These are phyloP conservation scores for Botrytis fabae DNA, from an alignment of 2,329 filamentous ascomycete genomes.

Conservation along the genomic window DNA sequence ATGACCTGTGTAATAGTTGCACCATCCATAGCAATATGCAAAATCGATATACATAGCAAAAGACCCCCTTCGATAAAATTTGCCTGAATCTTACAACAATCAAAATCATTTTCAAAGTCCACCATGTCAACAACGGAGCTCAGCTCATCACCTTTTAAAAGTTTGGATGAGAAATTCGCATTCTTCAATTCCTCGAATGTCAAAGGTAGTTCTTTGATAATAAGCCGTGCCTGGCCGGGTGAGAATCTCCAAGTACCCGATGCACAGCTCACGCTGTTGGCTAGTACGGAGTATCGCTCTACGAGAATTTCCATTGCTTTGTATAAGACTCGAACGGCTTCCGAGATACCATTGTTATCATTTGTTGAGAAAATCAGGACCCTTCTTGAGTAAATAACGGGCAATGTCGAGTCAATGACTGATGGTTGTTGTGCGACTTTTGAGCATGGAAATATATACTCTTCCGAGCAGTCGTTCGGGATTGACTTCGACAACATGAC, in stretches of 20 bases:
- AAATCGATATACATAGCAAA: conserved; percentile 1
- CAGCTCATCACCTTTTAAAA: neutral
- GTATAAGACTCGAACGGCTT: neutral
- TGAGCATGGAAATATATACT: neutral
- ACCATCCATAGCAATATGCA: neutral
- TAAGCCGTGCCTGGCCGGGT: neutral
- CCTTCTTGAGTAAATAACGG: neutral
- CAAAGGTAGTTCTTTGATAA: neutral
- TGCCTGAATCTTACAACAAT: conserved; percentile 6
- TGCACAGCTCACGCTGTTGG: neutral
- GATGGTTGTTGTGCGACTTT: neutral
- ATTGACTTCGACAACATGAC: neutral
- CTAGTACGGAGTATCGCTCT: neutral
- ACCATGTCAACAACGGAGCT: neutral
- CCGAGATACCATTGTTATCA: neutral
- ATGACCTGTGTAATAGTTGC: neutral
- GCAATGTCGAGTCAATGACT: neutral
- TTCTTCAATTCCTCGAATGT: neutral
- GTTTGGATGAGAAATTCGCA: neutral
- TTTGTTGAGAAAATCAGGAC: neutral
- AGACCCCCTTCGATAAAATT: conserved; percentile 7
- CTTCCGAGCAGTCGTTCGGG: neutral
- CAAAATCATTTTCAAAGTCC: conserved; percentile 2
- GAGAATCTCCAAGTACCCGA: neutral
- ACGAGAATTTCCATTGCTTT: neutral